These are phyloP conservation scores for Monosporascus sp. DNA, from an alignment of 2,329 filamentous ascomycete genomes.

Conservation along the genomic window DNA sequence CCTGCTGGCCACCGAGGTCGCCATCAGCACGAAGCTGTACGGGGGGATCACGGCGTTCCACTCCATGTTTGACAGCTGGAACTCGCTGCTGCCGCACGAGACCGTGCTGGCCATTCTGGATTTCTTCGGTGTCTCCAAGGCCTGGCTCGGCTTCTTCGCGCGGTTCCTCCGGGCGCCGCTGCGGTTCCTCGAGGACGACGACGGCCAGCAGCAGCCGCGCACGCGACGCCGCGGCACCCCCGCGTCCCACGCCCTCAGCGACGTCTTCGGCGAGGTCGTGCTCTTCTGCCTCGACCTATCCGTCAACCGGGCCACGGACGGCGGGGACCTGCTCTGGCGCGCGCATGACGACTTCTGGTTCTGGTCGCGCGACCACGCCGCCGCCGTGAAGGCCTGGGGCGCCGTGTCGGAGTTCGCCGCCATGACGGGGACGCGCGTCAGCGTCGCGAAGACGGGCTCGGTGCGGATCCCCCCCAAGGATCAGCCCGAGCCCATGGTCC, in stretches of 20 bases:
- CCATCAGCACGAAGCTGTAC: constrained; percentile 22
- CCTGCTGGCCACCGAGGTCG: constrained; percentile 31
- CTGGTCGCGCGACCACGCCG: constrained; percentile 33
- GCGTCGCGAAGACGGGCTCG: constrained; percentile 34
- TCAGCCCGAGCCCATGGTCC: constrained; percentile 12
- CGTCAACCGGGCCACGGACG: constrained; percentile 36
- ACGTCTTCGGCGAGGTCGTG: constrained; percentile 40
- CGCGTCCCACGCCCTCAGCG: constrained; percentile 38
- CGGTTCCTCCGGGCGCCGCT: constrained; percentile 40
- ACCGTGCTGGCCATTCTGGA: constrained; percentile 36
- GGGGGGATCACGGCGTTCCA: constrained; percentile 31
- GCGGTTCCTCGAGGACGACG: constrained; percentile 32
- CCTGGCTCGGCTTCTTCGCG: constrained; percentile 38
- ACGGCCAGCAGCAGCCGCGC: constrained; percentile 25
- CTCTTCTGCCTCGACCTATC: constrained; percentile 41
- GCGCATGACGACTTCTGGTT: constrained; percentile 46
- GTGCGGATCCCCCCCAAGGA: constrained; percentile 25
- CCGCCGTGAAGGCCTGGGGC: constrained; percentile 34
- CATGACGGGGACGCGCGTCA: constrained; percentile 37
- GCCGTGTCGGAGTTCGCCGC: constrained; percentile 35
- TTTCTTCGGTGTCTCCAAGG: constrained; percentile 37
- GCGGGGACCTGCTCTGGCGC: constrained; percentile 37
- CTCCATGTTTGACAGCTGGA: constrained; percentile 38
- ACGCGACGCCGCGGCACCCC: constrained; percentile 38
- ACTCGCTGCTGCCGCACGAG: constrained; percentile 36